These are phyloP conservation scores for Hypoxylon cercidicola DNA, from an alignment of 495 filamentous ascomycete species.

Conservation along the genomic window DNA sequence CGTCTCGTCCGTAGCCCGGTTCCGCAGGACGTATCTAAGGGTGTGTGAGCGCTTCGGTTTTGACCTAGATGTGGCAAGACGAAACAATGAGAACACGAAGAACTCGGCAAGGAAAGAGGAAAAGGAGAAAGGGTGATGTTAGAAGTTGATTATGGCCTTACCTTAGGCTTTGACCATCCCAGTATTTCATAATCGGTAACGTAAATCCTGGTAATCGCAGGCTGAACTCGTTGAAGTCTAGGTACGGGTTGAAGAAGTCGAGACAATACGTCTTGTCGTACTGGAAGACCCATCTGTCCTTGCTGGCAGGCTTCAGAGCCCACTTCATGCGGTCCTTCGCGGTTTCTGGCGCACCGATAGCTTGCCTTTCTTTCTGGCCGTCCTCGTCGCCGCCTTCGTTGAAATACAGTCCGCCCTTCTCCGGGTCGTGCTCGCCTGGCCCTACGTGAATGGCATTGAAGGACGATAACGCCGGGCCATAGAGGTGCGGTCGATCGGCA, in stretches of 20 bases:
- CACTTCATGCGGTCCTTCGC: constrained; percentile 68
- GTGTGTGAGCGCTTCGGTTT: constrained; percentile 67
- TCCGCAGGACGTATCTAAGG: constrained; percentile 88
- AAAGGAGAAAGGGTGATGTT: background rate
- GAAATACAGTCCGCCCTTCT: constrained; percentile 63
- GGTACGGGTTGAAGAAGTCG: constrained; percentile 93
- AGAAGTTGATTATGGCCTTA: constrained; percentile 39
- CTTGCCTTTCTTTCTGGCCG: constrained; percentile 60
- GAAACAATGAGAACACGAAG: constrained; percentile 17
- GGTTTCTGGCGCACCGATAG: constrained; percentile 61
- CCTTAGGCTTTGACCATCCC: constrained; percentile 74
- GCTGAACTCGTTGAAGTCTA: constrained; percentile 85
- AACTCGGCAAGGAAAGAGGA: constrained; percentile 20
- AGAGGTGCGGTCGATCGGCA: constrained; percentile 84
- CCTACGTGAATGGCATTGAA: constrained; percentile 79
- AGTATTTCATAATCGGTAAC: constrained; percentile 79
- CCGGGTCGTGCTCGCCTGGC: constrained; percentile 52
- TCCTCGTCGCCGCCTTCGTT: constrained; percentile 76
- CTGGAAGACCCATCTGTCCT: constrained; percentile 61
- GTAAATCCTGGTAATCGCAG: constrained; percentile 81
- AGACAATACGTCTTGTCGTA: constrained; percentile 68
- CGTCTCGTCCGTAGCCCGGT: constrained; percentile 71
- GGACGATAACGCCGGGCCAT: constrained; percentile 76
- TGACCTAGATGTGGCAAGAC: constrained; percentile 39
- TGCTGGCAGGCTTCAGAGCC: constrained; percentile 65